phyloP scores from a whole-genome alignment of 768 basidiomycete species.

The Ramaria rubella region DNA sequence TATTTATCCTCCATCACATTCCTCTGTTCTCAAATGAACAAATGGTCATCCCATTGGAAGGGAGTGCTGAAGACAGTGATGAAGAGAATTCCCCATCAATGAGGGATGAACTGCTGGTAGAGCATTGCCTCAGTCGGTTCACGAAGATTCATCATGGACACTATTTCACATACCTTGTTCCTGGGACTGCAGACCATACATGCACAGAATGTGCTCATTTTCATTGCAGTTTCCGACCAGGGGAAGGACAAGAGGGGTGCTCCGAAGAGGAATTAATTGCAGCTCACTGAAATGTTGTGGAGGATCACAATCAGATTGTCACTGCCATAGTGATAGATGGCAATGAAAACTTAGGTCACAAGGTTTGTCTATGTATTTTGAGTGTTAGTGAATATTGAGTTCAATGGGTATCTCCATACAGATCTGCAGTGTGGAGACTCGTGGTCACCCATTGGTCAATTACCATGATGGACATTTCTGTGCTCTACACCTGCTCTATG shows the following conservation, averaged over 20 bases:
- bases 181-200: not conserved
- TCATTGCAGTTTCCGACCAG: not conserved
- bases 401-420: no score
- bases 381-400: no score
- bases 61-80: not conserved
- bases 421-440: not conserved
- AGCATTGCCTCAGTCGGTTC: not conserved
- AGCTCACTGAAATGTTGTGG: not conserved
- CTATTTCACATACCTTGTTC: not conserved
- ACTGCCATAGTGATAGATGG: not conserved
- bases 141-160: not conserved
- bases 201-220: not conserved
- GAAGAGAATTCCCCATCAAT: not conserved
- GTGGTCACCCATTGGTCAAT: not conserved
- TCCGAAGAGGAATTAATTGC: not conserved
- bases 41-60: not conserved
- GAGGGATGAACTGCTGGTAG: not conserved
- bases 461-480: not conserved
- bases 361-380: no score
- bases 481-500: not conserved
- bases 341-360: no score
- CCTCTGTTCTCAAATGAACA: not conserved
- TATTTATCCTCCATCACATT: not conserved
- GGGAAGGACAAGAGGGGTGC: not conserved
- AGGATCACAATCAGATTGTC: not conserved